phyloP scores from a whole-genome alignment of 768 basidiomycete genomes.

The Serendipita sp. region DNA sequence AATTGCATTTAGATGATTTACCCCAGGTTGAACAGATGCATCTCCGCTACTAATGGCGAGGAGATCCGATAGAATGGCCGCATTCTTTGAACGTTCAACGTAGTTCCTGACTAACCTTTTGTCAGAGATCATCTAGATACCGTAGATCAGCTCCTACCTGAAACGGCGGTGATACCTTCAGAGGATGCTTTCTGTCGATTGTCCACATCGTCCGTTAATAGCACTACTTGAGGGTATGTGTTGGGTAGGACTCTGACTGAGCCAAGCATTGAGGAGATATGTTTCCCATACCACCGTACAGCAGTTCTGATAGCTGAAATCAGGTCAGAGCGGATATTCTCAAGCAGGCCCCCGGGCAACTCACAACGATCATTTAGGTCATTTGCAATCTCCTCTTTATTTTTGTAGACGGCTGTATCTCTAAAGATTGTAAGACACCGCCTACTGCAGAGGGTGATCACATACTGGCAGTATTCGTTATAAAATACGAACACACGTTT shows the following conservation, averaged over 20 bases:
- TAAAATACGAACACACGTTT: slow-evolving; percentile 76
- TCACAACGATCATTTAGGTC: slow-evolving; percentile 72
- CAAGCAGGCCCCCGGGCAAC: slow-evolving; percentile 27
- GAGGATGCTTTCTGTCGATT: slow-evolving; percentile 62
- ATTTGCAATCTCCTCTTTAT: slow-evolving; percentile 71
- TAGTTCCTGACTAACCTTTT: slow-evolving; percentile 48
- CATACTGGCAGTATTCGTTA: slow-evolving; percentile 70
- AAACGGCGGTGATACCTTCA: slow-evolving; percentile 41
- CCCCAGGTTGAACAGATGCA: slow-evolving; percentile 36
- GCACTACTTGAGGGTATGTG: slow-evolving; percentile 44
- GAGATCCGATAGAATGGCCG: slow-evolving; percentile 59
- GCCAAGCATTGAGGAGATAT: slow-evolving; percentile 35
- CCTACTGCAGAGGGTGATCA: slow-evolving; percentile 11
- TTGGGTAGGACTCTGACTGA: slow-evolving; percentile 34
- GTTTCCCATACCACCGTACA: slow-evolving; percentile 70
- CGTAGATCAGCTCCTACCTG: slow-evolving; percentile 29
- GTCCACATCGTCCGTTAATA: slow-evolving; percentile 79
- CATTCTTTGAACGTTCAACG: slow-evolving; percentile 53
- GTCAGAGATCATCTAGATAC: background rate
- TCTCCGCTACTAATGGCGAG: slow-evolving; percentile 53
- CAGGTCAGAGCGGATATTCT: background rate
- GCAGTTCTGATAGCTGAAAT: slow-evolving; percentile 70
- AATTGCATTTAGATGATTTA: slow-evolving; percentile 34
- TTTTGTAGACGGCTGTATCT: slow-evolving; percentile 62
- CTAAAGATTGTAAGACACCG: slow-evolving; percentile 21